Base-by-base conservation (phyloP, 192 early-diverging fungal species). In the Endogone sp. region DNA sequence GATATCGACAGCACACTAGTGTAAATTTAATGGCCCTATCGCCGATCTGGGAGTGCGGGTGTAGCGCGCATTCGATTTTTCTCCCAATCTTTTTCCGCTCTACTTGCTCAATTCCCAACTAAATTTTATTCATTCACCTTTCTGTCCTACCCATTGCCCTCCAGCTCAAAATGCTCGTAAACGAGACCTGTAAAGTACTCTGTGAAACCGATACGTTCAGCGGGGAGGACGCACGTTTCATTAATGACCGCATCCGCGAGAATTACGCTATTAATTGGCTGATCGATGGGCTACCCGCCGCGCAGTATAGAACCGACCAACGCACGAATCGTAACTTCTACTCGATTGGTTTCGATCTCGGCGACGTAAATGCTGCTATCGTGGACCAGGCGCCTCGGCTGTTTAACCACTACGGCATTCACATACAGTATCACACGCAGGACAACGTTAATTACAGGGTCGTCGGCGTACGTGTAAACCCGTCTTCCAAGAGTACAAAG, bases 271-370 rank as follows among this genome's bases (percentile, higher is more conserved):
- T 89, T 62, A 94, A 92, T 75, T 92, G 91, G 91, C 79, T 94
- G 62, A 91, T 98, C 49, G 97, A 98, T 79, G 94, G 94, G 4
- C 82, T 98, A 22, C 97, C 97, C 1, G 95, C 86, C 62, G 94
- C 88, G 24, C 83, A 79, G n/a, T 80, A 69, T 4, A 82, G 84
- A 56, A 70, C 76, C 4, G 88, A 89, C 56, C 69, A 78, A 30
- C 79, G 88, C 60, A 80, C 83, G 22, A 58, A 80, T 32, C 66
- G 80, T 31, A 21, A 73, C 56, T 84, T 91, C 64, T 93, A 92
- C 68, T 83, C 85, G 63, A 88, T 94, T 62, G 95, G 95, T 13
- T 92, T 96, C 82, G 86, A 83, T 3, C 76, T 98, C 13, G 95
- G 95, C 3, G 4, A 44, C 37, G 4, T 44, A 13, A 74, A 68